Conservation (phyloP, 345 rosid genomes). For the Linum usitatissimum region DNA sequence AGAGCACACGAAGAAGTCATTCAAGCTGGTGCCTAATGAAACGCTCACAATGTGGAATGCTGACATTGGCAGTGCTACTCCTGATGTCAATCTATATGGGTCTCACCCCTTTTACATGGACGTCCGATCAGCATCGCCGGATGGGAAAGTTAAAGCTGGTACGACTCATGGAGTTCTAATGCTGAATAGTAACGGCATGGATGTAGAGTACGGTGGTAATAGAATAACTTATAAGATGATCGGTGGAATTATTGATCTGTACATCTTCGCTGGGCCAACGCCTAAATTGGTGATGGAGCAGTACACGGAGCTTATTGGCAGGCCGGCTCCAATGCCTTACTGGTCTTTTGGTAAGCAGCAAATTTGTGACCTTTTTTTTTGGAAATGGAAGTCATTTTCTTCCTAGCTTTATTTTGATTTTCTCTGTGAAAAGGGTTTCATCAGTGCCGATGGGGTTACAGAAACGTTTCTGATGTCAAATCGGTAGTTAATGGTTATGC, state of each 20-base stretch:
- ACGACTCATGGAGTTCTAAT: constrained; percentile 50
- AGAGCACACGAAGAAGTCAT: constrained; percentile 52
- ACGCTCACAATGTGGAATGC: constrained; percentile 54
- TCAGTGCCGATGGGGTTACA: constrained; percentile 11
- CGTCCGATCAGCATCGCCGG: constrained; percentile 35
- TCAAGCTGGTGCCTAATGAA: constrained; percentile 29
- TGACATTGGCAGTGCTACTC: constrained; percentile 26
- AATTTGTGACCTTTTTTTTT: neutral
- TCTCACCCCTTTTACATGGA: constrained; percentile 77
- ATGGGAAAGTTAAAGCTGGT: constrained; percentile 32
- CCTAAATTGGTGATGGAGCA: constrained; percentile 53
- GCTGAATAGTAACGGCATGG: constrained; percentile 69
- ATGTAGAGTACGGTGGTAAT: constrained; percentile 38
- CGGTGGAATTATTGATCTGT: constrained; percentile 57
- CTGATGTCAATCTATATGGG: constrained; percentile 52
- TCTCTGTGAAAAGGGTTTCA: constrained; percentile 6
- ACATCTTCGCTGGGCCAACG: constrained; percentile 42
- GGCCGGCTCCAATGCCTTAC: constrained; percentile 72
- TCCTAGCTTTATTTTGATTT: too few relatives aligned
- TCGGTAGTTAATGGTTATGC: constrained; percentile 11
- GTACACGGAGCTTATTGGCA: constrained; percentile 56
- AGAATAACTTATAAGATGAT: constrained; percentile 49
- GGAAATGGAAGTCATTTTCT: too few relatives aligned
- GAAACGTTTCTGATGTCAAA: constrained; percentile 12
- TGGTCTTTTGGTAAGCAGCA: constrained; percentile 57